Base-by-base conservation (phyloP, 768 basidiomycete species). In the Daedaleopsis nitida region DNA sequence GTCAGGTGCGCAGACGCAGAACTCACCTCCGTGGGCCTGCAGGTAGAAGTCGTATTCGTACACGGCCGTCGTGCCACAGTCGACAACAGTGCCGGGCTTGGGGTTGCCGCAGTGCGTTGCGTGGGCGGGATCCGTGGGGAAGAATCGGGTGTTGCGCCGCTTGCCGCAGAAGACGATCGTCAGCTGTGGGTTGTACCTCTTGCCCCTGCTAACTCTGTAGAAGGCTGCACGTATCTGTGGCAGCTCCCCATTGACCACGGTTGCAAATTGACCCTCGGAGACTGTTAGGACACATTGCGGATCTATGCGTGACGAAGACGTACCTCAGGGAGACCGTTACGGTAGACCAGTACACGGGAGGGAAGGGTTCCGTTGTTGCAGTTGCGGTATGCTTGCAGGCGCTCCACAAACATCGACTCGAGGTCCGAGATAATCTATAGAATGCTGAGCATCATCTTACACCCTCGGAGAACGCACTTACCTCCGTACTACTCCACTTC, bases 161-260 rank as follows among this genome's bases (percentile, higher is more conserved):
- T 94, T 94, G 69, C 92, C 92, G 66, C 92, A 94, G 44, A 94
- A 86, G 60, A 89, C 73, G 66, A 94, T 90, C 2, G 89, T 85
- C 42, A 94, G 66, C 45, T 71, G 68, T 0, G 92, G 92, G 23
- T 76, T 74, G 68, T 92, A 93, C 0, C 27, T 77, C 66, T 12
- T 72, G 73, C 37, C 75, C 75, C 8, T 78, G 76, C 1, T 72
- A 82, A 77, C 52, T 73, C 56, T 74, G 83, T 68, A 79, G 73
- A 89, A 91, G 0, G 91, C 85, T 5, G 82, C 77, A 0, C 81
- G 65, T 1, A 93, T 83, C 67, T 83, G 78, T 0, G 84, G 83
- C 3, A 91, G 74, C 65, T 94, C 92, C 19, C 86, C 74, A 0
- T 71, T 51, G 24, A 89, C 62, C 1, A 91, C 86, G 3, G 73